Base-by-base conservation (phyloP, 768 basidiomycete species). In the Mycena pura region DNA sequence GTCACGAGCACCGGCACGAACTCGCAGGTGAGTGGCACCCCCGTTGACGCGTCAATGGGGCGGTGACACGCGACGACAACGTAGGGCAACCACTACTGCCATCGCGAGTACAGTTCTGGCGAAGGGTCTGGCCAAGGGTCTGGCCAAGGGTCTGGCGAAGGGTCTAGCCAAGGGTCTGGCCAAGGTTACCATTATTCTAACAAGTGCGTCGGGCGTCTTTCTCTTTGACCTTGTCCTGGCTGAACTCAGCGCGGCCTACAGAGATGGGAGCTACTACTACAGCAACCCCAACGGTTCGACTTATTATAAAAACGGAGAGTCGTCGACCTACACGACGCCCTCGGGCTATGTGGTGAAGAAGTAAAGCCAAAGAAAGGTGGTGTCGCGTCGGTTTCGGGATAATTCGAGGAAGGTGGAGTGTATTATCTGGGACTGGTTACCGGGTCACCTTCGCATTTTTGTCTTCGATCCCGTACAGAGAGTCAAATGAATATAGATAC, bases 141-240 rank as follows among this genome's bases (percentile, higher is more conserved):
- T n/a, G n/a, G n/a, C n/a, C n/a, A n/a, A n/a, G n/a, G n/a, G n/a
- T n/a, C n/a, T n/a, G n/a, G n/a, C n/a, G n/a, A n/a, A n/a, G n/a
- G n/a, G n/a, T n/a, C n/a, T n/a, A n/a, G n/a, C n/a, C n/a, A n/a
- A n/a, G n/a, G n/a, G n/a, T n/a, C n/a, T n/a, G n/a, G n/a, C n/a
- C n/a, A n/a, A n/a, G n/a, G n/a, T n/a, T 89, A 88, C 59, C 87
- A 88, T 63, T 89, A 89, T 68, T 87, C 85, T 7, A 88, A 88
- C 73, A 63, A 28, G 85, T 86, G 68, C 2, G 80, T 73, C 9
- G 14, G n/a, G n/a, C n/a, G n/a, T n/a, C n/a, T n/a, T n/a, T n/a
- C 19, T 40, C 41, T 8, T 48, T 14, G n/a, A n/a, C n/a, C n/a
- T 15, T 36, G 3, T 29, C n/a, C n/a, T 41, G 19, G 48, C 29